A percentile compares a stretch with the other conserved stretches of the same genome.
Conservation (phyloP, 805 yeast species). For the Hanseniaspora jakobsenii region DNA sequence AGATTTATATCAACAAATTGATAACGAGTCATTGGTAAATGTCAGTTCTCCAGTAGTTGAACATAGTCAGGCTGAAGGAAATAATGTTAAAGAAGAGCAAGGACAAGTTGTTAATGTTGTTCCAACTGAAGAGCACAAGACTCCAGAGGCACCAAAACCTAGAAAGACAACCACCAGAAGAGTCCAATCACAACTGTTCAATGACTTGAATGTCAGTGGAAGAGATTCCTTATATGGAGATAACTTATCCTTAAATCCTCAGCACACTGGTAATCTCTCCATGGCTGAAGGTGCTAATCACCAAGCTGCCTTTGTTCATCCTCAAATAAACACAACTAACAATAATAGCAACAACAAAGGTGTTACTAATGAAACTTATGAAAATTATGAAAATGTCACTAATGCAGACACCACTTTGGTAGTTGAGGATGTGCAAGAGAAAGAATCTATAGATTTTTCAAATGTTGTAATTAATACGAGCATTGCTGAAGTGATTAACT, state of each 20-base stretch:
- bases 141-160: conserved; percentile 22
- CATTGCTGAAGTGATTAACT: conserved; percentile 74
- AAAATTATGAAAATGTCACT: not conserved
- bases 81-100: not conserved
- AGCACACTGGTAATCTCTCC: conserved; percentile 29
- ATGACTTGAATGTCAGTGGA: conserved; percentile 13
- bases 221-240: conserved; percentile 19
- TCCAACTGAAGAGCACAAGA: conserved; percentile 2
- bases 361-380: no score
- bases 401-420: conserved; percentile 1
- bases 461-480: conserved; percentile 67
- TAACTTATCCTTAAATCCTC: conserved; percentile 31
- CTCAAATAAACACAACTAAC: no score
- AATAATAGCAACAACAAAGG: no score
- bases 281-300: not conserved
- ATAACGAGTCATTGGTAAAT: not conserved
- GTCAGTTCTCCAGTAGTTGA: not conserved
- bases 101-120: conserved; percentile 4
- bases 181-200: conserved; percentile 12
- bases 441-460: conserved; percentile 19
- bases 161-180: conserved; percentile 20
- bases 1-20: no score
- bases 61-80: not conserved
- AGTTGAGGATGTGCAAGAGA: no score
- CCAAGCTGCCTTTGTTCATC: conserved; percentile 23